Evolutionary conservation across 805 yeast genomes (phyloP), one percentile per base, ranked within the genome.

Genomic region (Kurtzmaniella cleridarum): DNA sequence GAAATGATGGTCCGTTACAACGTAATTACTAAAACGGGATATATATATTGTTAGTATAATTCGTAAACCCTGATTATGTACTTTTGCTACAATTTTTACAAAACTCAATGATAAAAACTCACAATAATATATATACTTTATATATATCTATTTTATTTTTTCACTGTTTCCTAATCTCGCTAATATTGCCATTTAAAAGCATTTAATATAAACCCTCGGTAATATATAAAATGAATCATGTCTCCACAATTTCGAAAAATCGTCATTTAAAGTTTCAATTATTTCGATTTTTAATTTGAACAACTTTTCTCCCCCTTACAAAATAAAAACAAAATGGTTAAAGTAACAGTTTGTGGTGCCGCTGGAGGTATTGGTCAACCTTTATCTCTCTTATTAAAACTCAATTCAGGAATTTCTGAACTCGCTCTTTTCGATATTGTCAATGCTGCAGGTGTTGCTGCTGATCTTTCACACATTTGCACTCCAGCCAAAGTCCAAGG

Each of bases 351-450:
- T 37, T 68, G 72, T 46, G 74, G 74, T 32, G 74, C 73, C 32
- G 74, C 74, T 37, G 74, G 74, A 39, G 74, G 74, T 34, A 69
- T 69, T 44, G 74, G 74, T 38, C 74, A 69, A 49, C 74, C 74
- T 15, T 60, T 69, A 39, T 68, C 73, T 10, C 56, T 68, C 40
- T 57, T 69, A 35, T 55, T 69, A 44, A 68, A 68, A 46, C 53
- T 67, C 42, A 68, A 68, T 46, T 58, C 62, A 5, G 48, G 54
- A 13, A 68, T 69, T 27, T 52, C 63, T 15, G 66, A 63, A 41
- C 58, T 69, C 41, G 56, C 73, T 7, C 55, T 69, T 29, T 69
- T 51, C 42, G 74, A 69, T 53, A 66, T 68, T 35, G 73, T 66
- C 35, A 68, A 68, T 45, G 73, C 70, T 35, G 50, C 59, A 24